phyloP scores from a whole-genome alignment of 78 protist species.

The Emiliania huxleyi region DNA sequence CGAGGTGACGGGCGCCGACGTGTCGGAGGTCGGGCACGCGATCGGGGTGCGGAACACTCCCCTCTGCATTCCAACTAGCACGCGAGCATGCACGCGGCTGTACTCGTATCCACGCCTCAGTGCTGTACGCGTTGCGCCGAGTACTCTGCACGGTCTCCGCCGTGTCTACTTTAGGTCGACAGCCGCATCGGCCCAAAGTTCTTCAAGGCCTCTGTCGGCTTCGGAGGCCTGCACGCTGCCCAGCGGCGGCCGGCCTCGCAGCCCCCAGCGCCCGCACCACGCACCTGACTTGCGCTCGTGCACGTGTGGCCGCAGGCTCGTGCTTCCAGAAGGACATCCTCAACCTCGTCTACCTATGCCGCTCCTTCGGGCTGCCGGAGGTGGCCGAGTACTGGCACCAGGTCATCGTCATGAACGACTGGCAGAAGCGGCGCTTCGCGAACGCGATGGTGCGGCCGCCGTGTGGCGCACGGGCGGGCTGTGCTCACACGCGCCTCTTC shows the following conservation, averaged over 20 bases:
- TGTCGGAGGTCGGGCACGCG: conserved; percentile 54
- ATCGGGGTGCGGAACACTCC: too few relatives aligned
- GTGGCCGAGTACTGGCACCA: conserved; percentile 92
- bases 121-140: too few relatives aligned
- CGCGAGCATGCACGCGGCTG: too few relatives aligned
- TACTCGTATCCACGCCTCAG: too few relatives aligned
- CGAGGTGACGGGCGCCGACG: conserved; percentile 92
- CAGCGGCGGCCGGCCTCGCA: too few relatives aligned
- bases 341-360: conserved; percentile 88
- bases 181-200: conserved; percentile 83
- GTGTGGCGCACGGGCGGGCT: too few relatives aligned
- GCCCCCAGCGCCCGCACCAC: too few relatives aligned
- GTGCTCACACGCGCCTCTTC: too few relatives aligned
- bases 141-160: too few relatives aligned
- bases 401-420: conserved; percentile 79
- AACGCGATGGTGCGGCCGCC: conserved; percentile 48
- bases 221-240: conserved; percentile 13
- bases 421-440: conserved; percentile 87
- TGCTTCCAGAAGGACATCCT: conserved; percentile 92
- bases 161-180: conserved; percentile 72
- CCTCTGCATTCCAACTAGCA: too few relatives aligned
- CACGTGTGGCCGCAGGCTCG: too few relatives aligned
- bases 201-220: conserved; percentile 81
- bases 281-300: not conserved
- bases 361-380: conserved; percentile 59